Percentiles rank a stretch among this genome's conserved stretches.
Conservation (phyloP, 352 stramenopile genomes). For the Peronosclerospora sorghi region DNA sequence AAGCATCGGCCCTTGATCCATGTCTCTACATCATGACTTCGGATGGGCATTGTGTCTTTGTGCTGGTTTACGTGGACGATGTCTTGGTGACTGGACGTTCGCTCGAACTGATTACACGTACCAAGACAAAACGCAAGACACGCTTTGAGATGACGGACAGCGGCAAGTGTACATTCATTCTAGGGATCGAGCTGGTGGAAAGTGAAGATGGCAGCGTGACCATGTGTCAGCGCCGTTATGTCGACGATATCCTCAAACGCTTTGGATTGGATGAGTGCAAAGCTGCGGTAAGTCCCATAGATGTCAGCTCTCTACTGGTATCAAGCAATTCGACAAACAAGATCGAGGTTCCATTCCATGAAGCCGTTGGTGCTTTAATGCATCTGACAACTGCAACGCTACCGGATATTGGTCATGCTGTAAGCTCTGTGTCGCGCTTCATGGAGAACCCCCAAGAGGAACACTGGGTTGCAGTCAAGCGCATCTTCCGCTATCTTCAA, state of each 20-base stretch:
- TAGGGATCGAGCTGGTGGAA: background rate
- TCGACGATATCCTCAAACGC: constrained; percentile 11
- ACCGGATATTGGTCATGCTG: constrained; percentile 6
- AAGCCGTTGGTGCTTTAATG: constrained; percentile 13
- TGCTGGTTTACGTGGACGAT: constrained; percentile 10
- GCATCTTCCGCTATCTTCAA: constrained; percentile 4
- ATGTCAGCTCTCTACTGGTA: background rate
- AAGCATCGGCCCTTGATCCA: background rate
- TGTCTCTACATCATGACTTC: constrained; percentile 9
- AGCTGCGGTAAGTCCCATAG: constrained; percentile 1
- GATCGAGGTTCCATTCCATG: constrained; percentile 6
- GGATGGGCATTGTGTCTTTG: constrained; percentile 1
- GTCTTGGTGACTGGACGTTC: constrained; percentile 8
- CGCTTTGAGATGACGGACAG: constrained; percentile 1
- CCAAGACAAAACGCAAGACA: constrained; percentile 7
- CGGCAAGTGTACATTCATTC: too few relatives aligned
- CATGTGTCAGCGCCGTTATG: constrained; percentile 7
- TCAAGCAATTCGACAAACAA: constrained; percentile 2
- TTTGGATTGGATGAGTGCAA: constrained; percentile 16
- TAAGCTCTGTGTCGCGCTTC: constrained; percentile 8
- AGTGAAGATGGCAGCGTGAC: constrained; percentile 5
- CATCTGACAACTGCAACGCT: constrained; percentile 9
- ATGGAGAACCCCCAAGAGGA: constrained; percentile 12
- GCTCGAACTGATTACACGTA: constrained; percentile 1
- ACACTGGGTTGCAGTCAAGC: constrained; percentile 3